phyloP scores from a whole-genome alignment of 1,139 yeast species.

The Candida sp. region DNA sequence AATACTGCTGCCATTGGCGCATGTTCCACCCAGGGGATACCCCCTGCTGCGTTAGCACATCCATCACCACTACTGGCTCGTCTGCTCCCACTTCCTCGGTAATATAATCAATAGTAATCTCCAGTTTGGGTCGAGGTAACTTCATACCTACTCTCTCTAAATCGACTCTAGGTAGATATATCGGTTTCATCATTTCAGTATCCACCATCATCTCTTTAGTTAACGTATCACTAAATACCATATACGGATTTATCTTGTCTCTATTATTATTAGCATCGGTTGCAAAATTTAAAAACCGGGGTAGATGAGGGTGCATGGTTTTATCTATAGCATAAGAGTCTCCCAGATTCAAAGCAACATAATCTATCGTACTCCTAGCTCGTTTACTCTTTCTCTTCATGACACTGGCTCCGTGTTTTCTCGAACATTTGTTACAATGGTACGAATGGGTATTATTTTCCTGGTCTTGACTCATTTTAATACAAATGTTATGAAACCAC shows the following conservation, averaged over 20 bases:
- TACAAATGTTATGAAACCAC: slow-evolving; percentile 63
- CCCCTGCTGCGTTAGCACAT: slow-evolving; percentile 77
- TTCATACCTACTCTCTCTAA: slow-evolving; percentile 30
- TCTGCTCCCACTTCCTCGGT: slow-evolving; percentile 63
- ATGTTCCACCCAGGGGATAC: slow-evolving; percentile 64
- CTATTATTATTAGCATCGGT: slow-evolving; percentile 10
- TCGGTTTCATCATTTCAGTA: slow-evolving; percentile 22
- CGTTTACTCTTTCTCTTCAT: slow-evolving; percentile 57
- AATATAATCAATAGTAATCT: slow-evolving; percentile 54
- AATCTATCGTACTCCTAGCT: slow-evolving; percentile 56
- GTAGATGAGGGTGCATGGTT: slow-evolving; percentile 62
- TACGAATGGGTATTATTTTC: slow-evolving; percentile 42
- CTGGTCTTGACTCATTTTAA: slow-evolving; percentile 32
- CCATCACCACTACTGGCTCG: slow-evolving; percentile 78
- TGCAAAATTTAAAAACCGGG: slow-evolving; percentile 24
- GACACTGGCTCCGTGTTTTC: slow-evolving; percentile 49
- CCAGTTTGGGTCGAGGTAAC: slow-evolving; percentile 29
- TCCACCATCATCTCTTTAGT: slow-evolving; percentile 32
- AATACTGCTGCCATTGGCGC: slow-evolving; percentile 75
- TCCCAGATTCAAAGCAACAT: slow-evolving; percentile 78
- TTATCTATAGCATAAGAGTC: slow-evolving; percentile 57
- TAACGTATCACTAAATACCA: slow-evolving; percentile 22
- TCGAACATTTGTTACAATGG: slow-evolving; percentile 53
- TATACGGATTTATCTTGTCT: slow-evolving; percentile 6
- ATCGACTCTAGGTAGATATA: slow-evolving; percentile 30